Evolutionary conservation across 139 green algal species (phyloP), one percentile per base, ranked within the genome.

Genomic region (Closterium sp.): DNA sequence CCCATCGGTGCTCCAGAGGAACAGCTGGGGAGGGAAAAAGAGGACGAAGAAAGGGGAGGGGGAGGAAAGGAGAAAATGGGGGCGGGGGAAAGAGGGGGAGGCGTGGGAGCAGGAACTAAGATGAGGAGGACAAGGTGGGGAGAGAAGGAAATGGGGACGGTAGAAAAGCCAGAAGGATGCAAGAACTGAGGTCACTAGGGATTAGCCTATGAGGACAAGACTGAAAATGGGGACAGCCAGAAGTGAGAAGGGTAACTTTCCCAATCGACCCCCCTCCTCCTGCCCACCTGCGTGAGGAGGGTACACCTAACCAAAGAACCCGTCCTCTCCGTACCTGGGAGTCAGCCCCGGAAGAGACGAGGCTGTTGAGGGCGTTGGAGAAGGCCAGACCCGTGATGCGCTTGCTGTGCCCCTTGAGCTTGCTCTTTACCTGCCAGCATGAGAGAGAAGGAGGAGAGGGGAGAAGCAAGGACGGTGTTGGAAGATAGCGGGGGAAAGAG

Each of bases 321-420:
- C 22, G 9, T 30, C 30, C 38, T 29, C 45, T 79, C 38, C 38
- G 11, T 9, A 94, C 91, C 92, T 94, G 89, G 28, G 92, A 91
- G 50, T 94, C 92, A 31, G 92, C 92, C 19, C 92, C 92, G 4
- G 92, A 91, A 4, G 92, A 94, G 24, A 95, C 92, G 17, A 95
- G 90, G 84, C 94, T 34, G 30, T 95, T 94, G 42, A 94, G 85
- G 17, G 31, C 84, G 62, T 93, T 92, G 30, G 90, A 94, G 90
- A 95, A 95, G 29, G 92, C 92, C 10, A 95, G 92, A 9, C 92
- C 92, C 10, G 92, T 95, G n/a, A 95, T 95, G 42, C 90, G 87
- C 85, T 95, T 89, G 30, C 91, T 32, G 70, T 95, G 92, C 4
- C 92, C 92, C 32, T 87, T 87, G 31, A 94, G 89, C 90, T 92